These are phyloP conservation scores for Aegilops bicornis DNA, from an alignment of 176 grass and related monocot genomes.

Conservation along the genomic window DNA sequence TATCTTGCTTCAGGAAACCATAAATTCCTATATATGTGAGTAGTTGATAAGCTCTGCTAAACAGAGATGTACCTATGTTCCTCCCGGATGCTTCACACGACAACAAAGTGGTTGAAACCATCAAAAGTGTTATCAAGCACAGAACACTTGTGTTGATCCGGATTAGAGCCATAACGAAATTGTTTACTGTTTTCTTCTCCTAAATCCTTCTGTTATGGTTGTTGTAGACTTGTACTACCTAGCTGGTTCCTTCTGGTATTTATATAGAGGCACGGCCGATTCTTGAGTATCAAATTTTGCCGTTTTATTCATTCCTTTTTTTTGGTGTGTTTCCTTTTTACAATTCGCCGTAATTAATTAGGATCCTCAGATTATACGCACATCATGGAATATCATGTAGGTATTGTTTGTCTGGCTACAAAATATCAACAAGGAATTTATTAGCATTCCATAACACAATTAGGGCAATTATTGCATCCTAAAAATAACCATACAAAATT, in stretches of 20 bases:
- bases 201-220: neutral
- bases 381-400: neutral
- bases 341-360: neutral
- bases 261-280: too few relatives aligned
- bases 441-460: neutral
- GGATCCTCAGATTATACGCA: neutral
- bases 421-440: neutral
- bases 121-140: neutral
- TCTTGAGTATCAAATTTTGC: neutral
- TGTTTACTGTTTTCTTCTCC: neutral
- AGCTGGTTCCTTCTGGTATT: neutral
- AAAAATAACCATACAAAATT: too few relatives aligned
- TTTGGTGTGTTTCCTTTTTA: neutral
- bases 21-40: too few relatives aligned
- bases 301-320: neutral
- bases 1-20: too few relatives aligned
- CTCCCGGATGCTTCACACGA: neutral
- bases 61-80: neutral
- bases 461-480: neutral
- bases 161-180: too few relatives aligned
- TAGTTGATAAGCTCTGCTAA: neutral
- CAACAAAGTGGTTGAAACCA: neutral
- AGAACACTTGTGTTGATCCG: neutral
- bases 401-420: neutral
- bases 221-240: neutral